phyloP scores from a whole-genome alignment of 345 rosid species.

The Anastatica hierochuntica region DNA sequence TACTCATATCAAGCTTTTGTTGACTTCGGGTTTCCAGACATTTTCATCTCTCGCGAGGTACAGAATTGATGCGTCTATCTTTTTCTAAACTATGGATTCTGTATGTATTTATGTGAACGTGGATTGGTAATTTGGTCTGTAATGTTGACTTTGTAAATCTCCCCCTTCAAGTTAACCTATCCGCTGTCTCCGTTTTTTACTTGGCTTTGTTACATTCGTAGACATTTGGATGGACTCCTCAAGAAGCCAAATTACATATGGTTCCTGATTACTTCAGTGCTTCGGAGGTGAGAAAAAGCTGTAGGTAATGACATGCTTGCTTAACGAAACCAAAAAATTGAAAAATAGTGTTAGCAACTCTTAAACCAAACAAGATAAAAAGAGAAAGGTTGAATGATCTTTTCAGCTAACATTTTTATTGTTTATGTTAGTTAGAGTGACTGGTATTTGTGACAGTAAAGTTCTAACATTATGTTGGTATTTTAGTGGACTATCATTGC shows the following conservation, averaged over 20 bases:
- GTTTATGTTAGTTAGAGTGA: background rate
- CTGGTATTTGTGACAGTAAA: background rate
- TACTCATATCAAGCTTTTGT: conserved; percentile 70
- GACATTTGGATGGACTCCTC: conserved; percentile 90
- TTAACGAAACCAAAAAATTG: conserved; percentile 2
- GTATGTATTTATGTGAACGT: background rate
- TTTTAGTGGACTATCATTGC: conserved; percentile 72
- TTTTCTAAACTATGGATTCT: conserved; percentile 2
- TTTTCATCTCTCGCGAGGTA: conserved; percentile 98
- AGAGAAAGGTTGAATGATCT: conserved; percentile 1
- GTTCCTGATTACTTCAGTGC: conserved; percentile 77
- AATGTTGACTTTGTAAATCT: background rate
- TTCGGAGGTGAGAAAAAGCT: conserved; percentile 57
- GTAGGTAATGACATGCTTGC: conserved; percentile 3
- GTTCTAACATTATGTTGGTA: conserved; percentile 15
- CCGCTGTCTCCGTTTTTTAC: background rate
- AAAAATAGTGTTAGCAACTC: background rate
- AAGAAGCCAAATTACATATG: conserved; percentile 92
- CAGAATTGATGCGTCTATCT: background rate
- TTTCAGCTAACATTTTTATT: background rate
- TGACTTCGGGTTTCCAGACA: conserved; percentile 80
- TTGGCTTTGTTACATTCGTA: conserved; percentile 29
- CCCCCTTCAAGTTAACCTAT: background rate
- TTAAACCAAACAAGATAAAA: background rate
- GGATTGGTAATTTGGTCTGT: background rate